Evolutionary conservation across 2,329 filamentous ascomycete genomes (phyloP).

Genomic region (Acrodontium crateriforme): DNA sequence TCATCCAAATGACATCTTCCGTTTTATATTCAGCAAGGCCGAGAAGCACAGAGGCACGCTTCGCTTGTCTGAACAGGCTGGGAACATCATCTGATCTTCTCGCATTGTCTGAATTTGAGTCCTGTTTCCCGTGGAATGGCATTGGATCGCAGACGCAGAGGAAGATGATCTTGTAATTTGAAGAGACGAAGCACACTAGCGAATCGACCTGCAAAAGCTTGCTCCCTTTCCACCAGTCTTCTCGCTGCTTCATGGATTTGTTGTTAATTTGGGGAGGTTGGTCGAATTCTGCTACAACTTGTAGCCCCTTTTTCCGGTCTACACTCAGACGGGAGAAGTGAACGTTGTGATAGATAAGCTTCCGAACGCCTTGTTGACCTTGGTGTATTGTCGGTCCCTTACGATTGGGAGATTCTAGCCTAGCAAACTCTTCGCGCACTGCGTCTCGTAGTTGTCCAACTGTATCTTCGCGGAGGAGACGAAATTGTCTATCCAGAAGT

Average conservation of each 20-base stretch:
- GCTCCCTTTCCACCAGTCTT: slow-evolving; percentile 38
- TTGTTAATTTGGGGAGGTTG: slow-evolving; percentile 20
- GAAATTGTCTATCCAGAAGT: slow-evolving; percentile 42
- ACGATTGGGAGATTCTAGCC: slow-evolving; percentile 13
- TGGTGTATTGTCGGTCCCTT: not conserved
- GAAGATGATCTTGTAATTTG: slow-evolving; percentile 16
- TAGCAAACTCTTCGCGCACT: slow-evolving; percentile 28
- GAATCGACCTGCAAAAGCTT: slow-evolving; percentile 37
- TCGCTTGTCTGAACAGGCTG: slow-evolving; percentile 1
- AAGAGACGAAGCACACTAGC: slow-evolving; percentile 37
- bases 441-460: slow-evolving; percentile 40
- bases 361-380: slow-evolving; percentile 15
- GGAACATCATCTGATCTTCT: slow-evolving; percentile 1
- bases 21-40: slow-evolving; percentile 3
- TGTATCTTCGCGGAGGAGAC: slow-evolving; percentile 42
- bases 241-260: slow-evolving; percentile 19
- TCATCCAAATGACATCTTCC: slow-evolving; percentile 2
- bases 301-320: no score
- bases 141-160: slow-evolving; percentile 10
- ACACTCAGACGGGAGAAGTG: no score
- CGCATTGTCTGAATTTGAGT: slow-evolving; percentile 2
- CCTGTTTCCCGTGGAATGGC: slow-evolving; percentile 1
- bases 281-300: slow-evolving; percentile 22
- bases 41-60: slow-evolving; percentile 6
- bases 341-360: slow-evolving; percentile 26